Evolutionary conservation across 345 rosid genomes (phyloP).

Genomic region (Populus euphratica): DNA sequence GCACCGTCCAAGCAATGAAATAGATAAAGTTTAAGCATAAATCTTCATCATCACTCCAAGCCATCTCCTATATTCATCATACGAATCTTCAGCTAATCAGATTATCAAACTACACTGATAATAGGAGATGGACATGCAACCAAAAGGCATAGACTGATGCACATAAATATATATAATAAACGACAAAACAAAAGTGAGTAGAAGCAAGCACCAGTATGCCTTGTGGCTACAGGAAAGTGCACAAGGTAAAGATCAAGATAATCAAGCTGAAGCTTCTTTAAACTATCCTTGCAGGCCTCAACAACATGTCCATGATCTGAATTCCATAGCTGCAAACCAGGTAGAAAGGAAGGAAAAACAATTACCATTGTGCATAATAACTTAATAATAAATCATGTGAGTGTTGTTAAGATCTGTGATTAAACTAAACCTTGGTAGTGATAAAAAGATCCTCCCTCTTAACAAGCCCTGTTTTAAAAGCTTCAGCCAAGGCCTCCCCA

Average conservation of each 20-base stretch:
- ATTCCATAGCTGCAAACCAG: slow-evolving; percentile 70
- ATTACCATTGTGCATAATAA: neutral
- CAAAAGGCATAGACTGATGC: neutral
- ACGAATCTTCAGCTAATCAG: neutral
- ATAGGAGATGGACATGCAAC: neutral
- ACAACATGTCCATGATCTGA: slow-evolving; percentile 88
- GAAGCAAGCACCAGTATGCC: slow-evolving; percentile 59
- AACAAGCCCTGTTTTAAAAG: slow-evolving; percentile 55
- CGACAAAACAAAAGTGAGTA: neutral
- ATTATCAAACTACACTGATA: neutral
- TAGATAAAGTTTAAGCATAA: neutral
- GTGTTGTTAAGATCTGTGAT: neutral
- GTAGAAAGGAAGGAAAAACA: neutral
- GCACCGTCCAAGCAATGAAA: neutral
- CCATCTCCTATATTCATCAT: neutral
- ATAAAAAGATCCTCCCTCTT: slow-evolving; percentile 81
- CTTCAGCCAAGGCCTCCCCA: slow-evolving; percentile 69
- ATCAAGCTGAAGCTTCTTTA: slow-evolving; percentile 81
- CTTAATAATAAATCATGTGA: neutral
- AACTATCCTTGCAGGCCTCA: slow-evolving; percentile 84
- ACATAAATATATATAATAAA: neutral
- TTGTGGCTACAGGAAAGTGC: slow-evolving; percentile 82
- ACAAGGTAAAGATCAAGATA: slow-evolving; percentile 83
- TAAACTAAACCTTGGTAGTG: slow-evolving; percentile 58
- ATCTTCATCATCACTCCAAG: neutral